Evolutionary conservation across 1,284 basidiomycete species (phyloP).

Genomic region (Mycena citricolor): DNA sequence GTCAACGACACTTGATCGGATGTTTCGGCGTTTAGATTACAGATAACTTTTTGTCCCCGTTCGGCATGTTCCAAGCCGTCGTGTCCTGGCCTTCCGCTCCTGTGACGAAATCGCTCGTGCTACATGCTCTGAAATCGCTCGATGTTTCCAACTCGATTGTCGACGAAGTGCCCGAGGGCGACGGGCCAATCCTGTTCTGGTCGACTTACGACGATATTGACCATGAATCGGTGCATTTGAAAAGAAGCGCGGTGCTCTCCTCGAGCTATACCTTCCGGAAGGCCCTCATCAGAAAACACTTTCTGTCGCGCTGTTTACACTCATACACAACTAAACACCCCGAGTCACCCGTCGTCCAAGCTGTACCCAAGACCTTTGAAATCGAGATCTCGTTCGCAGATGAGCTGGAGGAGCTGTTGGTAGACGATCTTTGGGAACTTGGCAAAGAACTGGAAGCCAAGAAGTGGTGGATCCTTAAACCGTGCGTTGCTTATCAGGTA

Average conservation of each 20-base stretch:
- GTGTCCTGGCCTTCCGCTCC: conserved; percentile 80
- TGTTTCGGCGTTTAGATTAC: no score
- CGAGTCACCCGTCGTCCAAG: conserved; percentile 49
- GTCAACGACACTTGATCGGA: no score
- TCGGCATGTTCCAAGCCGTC: conserved; percentile 38
- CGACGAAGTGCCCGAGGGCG: conserved; percentile 23
- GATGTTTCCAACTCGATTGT: conserved; percentile 33
- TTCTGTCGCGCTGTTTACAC: conserved; percentile 77
- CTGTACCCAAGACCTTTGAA: conserved; percentile 82
- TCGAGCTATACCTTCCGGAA: conserved; percentile 85
- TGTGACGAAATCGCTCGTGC: conserved; percentile 71
- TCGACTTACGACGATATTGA: conserved; percentile 81
- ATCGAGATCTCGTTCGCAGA: conserved; percentile 91
- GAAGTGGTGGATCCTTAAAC: conserved; percentile 94
- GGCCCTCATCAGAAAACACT: conserved; percentile 94
- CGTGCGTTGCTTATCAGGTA: conserved; percentile 39
- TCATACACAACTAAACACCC: conserved; percentile 76
- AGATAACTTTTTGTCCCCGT: no score
- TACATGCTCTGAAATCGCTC: conserved; percentile 52
- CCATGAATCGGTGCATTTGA: conserved; percentile 64
- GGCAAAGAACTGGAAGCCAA: conserved; percentile 52
- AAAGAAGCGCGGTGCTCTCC: conserved; percentile 56
- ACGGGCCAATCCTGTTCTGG: conserved; percentile 54
- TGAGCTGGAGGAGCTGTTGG: conserved; percentile 92
- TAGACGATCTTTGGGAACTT: conserved; percentile 93